Conservation (phyloP, 2,329 filamentous ascomycete genomes). For the Colletotrichum spinosum region DNA sequence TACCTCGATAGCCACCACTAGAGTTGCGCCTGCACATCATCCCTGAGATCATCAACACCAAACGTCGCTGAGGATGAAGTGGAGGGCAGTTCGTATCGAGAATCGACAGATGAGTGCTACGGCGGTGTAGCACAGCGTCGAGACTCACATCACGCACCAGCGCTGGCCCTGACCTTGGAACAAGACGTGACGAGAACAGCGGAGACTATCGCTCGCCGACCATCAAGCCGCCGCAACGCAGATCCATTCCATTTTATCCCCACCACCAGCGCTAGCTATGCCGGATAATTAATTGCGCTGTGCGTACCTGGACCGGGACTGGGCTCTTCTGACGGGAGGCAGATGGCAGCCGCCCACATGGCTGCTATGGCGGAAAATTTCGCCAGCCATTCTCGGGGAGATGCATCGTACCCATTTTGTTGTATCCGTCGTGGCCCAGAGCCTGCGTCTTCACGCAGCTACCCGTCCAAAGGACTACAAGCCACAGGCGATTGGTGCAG, state of each 20-base stretch:
- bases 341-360: constrained; percentile 29
- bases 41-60: constrained; percentile 4
- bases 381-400: constrained; percentile 26
- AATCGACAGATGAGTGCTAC: constrained; percentile 27
- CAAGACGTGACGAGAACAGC: background rate
- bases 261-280: background rate
- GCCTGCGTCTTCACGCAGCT: constrained; percentile 26
- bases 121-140: constrained; percentile 27
- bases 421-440: constrained; percentile 24
- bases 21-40: background rate
- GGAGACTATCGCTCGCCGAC: constrained; percentile 11
- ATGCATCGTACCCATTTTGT: constrained; percentile 13
- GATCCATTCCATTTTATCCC: constrained; percentile 10
- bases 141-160: constrained; percentile 31
- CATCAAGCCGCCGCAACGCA: constrained; percentile 30
- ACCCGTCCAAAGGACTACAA: constrained; percentile 18
- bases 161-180: background rate
- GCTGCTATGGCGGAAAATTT: constrained; percentile 32
- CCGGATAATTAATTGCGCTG: constrained; percentile 24
- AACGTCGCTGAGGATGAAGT: constrained; percentile 2
- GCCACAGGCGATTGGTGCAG: constrained; percentile 29
- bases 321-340: constrained; percentile 23
- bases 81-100: constrained; percentile 37
- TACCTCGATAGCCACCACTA: background rate
- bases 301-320: constrained; percentile 8